These are phyloP conservation scores for Achaetomium macrosporum DNA, from an alignment of 2,329 filamentous ascomycete species.

Conservation along the genomic window DNA sequence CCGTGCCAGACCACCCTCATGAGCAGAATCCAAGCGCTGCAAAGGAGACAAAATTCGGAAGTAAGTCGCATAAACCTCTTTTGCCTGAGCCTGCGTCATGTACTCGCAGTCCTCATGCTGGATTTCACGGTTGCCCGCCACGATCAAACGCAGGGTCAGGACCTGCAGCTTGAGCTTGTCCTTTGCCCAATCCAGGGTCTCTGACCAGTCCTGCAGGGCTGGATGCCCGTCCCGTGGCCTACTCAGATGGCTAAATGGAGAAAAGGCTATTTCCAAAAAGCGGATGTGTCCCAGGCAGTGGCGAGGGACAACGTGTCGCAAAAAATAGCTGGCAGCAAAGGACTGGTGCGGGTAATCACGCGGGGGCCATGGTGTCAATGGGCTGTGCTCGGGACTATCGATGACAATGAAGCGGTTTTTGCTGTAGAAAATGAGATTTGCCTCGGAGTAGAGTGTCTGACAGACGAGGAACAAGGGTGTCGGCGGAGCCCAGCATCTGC, in stretches of 20 bases:
- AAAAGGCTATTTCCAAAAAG: not conserved
- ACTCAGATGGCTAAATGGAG: not conserved
- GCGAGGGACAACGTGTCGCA: not conserved
- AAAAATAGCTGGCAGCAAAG: not conserved
- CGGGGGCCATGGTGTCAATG: not conserved
- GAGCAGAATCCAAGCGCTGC: not conserved
- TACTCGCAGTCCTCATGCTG: not conserved
- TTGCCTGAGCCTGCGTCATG: not conserved
- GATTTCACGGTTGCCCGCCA: not conserved
- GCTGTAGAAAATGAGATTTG: slow-evolving; percentile 10
- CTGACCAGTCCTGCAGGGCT: not conserved
- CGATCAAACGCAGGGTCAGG: not conserved
- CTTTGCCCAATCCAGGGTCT: not conserved
- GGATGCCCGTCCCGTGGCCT: not conserved
- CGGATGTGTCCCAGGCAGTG: not conserved
- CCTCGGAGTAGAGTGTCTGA: slow-evolving; percentile 6
- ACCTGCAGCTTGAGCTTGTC: not conserved
- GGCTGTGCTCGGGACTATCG: not conserved
- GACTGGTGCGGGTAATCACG: not conserved
- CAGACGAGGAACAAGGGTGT: slow-evolving; percentile 17
- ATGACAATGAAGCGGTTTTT: slow-evolving; percentile 17
- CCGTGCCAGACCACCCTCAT: not conserved
- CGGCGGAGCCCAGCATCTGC: slow-evolving; percentile 18
- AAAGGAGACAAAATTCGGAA: not conserved
- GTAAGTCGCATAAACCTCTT: not conserved